Base-by-base conservation (phyloP, 495 filamentous ascomycete species). In the Neurospora sp. region DNA sequence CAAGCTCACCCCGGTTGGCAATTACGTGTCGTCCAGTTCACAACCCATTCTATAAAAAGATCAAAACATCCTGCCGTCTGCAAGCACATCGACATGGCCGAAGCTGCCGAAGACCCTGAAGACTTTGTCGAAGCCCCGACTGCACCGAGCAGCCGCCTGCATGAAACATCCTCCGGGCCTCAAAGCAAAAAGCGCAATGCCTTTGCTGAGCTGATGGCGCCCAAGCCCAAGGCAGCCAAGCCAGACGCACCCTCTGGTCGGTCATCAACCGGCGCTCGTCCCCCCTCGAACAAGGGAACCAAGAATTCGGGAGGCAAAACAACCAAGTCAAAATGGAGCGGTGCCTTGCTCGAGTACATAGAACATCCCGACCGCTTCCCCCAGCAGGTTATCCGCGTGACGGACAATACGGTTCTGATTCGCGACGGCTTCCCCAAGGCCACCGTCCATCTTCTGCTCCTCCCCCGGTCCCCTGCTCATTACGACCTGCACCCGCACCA, bases 381-480 rank as follows among this genome's bases (percentile, higher is more conserved):
- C 0, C 81, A 78, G 46, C 81, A 85, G 1, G 91, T 98, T 1
- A 86, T 98, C 69, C 91, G 89, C 79, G 83, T 92, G 81, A 89
- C 90, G 76, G 82, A 84, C 8, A 81, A 90, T 73, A 96, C 92
- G 73, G 94, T 98, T 54, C 88, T 88, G 18, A 93, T 98, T 82
- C 84, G 91, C 54, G 96, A 99, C 81, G 80, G 88, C 70, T 99
- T 89, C 79, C 94, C 95, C 5, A 98, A 98, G 81, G 89, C 93
- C 27, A 88, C 87, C 14, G 83, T 98, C 8, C 96, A 99, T 81
- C 84, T 93, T 0, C 93, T 99, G 16, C 88, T 99, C 11, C 88
- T 99, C 4, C 93, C 94, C 11, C 92, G 94, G 31, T 88, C 92
- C 48, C 81, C 84, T 0, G 75, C 83, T 2, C 90, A 90, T 77